Conservation (phyloP, 208 protist genomes). For the Angomonas deanei region DNA sequence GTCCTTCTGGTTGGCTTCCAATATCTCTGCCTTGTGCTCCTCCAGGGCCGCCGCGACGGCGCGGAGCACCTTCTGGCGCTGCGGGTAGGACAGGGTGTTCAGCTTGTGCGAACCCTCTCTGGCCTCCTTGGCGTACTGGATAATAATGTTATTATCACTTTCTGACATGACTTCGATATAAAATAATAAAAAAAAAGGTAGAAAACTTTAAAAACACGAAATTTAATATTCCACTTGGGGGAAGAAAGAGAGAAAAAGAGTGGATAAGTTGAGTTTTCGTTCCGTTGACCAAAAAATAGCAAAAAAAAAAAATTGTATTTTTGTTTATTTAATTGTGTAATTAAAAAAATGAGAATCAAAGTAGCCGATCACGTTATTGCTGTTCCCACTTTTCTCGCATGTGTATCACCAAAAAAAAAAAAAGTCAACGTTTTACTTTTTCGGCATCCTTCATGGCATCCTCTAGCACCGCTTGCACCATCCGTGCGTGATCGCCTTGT, state of each 20-base stretch:
- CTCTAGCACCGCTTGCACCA: slow-evolving; percentile 16
- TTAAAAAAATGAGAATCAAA: neutral
- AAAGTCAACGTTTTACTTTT: neutral
- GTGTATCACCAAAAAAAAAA: neutral
- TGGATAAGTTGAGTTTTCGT: neutral
- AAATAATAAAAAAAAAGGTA: slow-evolving; percentile 7
- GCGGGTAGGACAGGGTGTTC: slow-evolving; percentile 18
- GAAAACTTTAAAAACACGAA: neutral
- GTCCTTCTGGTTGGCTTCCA: slow-evolving; percentile 70
- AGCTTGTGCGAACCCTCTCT: slow-evolving; percentile 49
- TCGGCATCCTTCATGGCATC: slow-evolving; percentile 19
- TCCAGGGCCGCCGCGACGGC: slow-evolving; percentile 52
- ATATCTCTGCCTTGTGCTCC: slow-evolving; percentile 34
- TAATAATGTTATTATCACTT: slow-evolving; percentile 7
- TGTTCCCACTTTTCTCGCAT: too few relatives aligned
- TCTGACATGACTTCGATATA: neutral
- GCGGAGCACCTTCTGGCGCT: slow-evolving; percentile 37
- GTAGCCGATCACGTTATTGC: too few relatives aligned
- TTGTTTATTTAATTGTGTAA: slow-evolving; percentile 2
- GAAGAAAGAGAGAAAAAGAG: neutral
- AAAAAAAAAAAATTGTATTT: neutral
- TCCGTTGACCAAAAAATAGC: too few relatives aligned
- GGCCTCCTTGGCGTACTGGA: slow-evolving; percentile 37
- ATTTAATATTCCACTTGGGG: neutral
- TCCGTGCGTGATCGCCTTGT: slow-evolving; percentile 5